phyloP scores from a whole-genome alignment of 257 asterid genomes.

The Forsythia viridissima region DNA sequence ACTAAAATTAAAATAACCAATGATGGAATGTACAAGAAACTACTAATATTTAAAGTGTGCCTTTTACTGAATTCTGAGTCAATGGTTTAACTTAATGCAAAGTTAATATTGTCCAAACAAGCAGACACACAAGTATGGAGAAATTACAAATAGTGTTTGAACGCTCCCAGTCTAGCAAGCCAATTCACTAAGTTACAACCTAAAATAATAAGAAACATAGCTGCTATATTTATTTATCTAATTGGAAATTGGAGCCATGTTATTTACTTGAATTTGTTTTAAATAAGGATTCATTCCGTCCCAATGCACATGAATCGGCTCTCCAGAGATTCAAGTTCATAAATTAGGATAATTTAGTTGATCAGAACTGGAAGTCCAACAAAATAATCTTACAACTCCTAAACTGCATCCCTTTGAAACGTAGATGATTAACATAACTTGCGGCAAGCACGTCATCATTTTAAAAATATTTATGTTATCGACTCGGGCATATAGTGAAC shows the following conservation, averaged over 20 bases:
- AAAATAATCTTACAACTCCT: neutral
- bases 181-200: neutral
- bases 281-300: too few species aligned
- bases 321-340: too few species aligned
- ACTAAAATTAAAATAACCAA: neutral
- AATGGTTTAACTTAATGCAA: neutral
- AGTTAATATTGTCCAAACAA: neutral
- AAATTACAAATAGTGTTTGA: neutral
- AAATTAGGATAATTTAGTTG: too few species aligned
- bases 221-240: neutral
- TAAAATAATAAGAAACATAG: neutral
- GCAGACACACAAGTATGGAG: neutral
- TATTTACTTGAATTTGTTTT: too few species aligned
- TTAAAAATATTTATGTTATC: too few species aligned
- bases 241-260: too few species aligned
- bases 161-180: neutral
- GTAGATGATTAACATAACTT: conserved; percentile 10
- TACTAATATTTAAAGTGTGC: neutral
- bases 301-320: too few species aligned
- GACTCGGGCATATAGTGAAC: too few species aligned
- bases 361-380: too few species aligned
- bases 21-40: neutral
- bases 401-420: neutral
- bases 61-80: neutral
- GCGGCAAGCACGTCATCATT: conserved; percentile 23